phyloP scores from a whole-genome alignment of 768 basidiomycete genomes.

The Xerocomus spinulosus region DNA sequence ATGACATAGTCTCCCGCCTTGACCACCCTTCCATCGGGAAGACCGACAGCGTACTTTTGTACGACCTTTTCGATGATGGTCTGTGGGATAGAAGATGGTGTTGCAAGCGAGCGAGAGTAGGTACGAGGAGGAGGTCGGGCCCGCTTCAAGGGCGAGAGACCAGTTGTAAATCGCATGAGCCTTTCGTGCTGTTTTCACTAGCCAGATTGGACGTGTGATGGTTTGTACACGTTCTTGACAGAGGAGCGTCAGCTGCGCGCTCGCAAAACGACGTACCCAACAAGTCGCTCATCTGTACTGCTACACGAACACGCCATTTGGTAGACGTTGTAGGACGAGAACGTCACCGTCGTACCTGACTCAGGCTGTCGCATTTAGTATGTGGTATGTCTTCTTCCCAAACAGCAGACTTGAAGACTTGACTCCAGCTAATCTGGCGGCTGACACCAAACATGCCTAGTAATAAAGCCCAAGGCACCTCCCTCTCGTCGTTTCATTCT shows the following conservation, averaged over 20 bases:
- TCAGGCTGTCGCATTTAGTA: too few species aligned
- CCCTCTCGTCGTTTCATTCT: background rate
- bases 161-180: slow-evolving; percentile 14
- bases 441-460: slow-evolving; percentile 2
- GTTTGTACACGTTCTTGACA: background rate
- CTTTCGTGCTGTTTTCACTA: background rate
- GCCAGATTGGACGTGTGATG: background rate
- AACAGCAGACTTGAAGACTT: background rate
- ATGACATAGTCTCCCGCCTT: slow-evolving; percentile 99
- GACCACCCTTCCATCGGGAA: slow-evolving; percentile 73
- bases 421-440: too few species aligned
- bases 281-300: too few species aligned
- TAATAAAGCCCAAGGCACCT: slow-evolving; percentile 1
- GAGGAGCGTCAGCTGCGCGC: background rate
- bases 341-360: too few species aligned
- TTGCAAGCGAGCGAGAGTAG: slow-evolving; percentile 29
- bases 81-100: slow-evolving; percentile 51
- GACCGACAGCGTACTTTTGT: slow-evolving; percentile 92
- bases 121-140: background rate
- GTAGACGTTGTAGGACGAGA: too few species aligned
- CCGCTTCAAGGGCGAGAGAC: slow-evolving; percentile 7
- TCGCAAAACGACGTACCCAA: too few species aligned
- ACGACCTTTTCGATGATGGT: slow-evolving; percentile 97
- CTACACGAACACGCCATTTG: too few species aligned
- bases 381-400: background rate